Percentiles rank a stretch among this genome's conserved stretches.
Conservation (phyloP, 805 yeast genomes). For the Pichia deserticola region DNA sequence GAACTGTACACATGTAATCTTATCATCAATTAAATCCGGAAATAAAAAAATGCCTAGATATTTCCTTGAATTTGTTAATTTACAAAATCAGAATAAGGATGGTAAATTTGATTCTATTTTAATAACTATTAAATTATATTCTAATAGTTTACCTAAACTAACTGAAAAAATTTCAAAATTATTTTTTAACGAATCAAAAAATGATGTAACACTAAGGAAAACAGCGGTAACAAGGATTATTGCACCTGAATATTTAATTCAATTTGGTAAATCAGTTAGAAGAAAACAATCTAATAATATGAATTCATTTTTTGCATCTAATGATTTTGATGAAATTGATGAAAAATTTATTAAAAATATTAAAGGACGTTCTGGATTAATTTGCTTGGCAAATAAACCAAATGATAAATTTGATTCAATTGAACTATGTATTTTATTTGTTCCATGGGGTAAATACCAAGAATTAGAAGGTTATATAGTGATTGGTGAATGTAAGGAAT, state of each 20-base stretch:
- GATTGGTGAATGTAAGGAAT: slow-evolving; percentile 20
- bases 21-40: no score
- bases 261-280: slow-evolving; percentile 16
- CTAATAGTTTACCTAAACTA: slow-evolving; percentile 6
- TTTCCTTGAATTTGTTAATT: slow-evolving; percentile 6
- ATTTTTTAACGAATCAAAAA: not conserved
- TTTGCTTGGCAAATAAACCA: slow-evolving; percentile 13
- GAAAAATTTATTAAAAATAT: not conserved
- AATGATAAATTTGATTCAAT: slow-evolving; percentile 1
- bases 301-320: slow-evolving; percentile 5
- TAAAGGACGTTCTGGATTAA: slow-evolving; percentile 8
- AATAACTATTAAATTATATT: slow-evolving; percentile 6
- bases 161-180: not conserved
- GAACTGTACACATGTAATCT: no score
- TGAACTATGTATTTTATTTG: slow-evolving; percentile 22
- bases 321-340: not conserved
- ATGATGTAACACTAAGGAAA: slow-evolving; percentile 10
- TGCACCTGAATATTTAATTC: slow-evolving; percentile 25
- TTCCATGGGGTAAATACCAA: slow-evolving; percentile 12
- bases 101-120: not conserved
- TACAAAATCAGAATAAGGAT: not conserved
- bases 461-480: slow-evolving; percentile 16
- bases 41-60: slow-evolving; percentile 5
- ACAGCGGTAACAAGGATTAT: slow-evolving; percentile 19
- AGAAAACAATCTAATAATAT: slow-evolving; percentile 1